Evolutionary conservation across 2,329 filamentous ascomycete species (phyloP).

Genomic region (Penicillium sp.): DNA sequence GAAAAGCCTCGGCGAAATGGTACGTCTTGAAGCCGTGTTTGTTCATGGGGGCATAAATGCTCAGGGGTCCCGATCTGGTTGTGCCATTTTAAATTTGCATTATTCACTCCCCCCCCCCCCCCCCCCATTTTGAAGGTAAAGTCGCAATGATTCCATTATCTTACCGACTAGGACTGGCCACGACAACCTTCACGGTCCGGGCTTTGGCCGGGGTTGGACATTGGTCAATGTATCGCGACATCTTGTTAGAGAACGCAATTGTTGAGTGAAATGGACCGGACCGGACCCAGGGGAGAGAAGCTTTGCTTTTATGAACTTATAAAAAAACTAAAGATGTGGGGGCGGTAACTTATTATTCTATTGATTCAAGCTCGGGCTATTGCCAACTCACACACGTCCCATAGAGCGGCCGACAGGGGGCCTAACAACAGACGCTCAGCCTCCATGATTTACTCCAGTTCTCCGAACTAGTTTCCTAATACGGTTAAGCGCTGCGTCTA

Average conservation of each 20-base stretch:
- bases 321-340: neutral
- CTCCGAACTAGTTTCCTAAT: neutral
- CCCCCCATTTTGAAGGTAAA: neutral
- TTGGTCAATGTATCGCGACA: constrained; percentile 33
- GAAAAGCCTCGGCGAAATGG: no score
- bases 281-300: neutral
- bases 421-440: neutral
- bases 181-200: constrained; percentile 31
- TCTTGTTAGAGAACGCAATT: neutral
- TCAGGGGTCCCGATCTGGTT: no score
- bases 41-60: no score
- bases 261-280: neutral
- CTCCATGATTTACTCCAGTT: neutral
- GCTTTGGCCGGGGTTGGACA: constrained; percentile 24
- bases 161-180: constrained; percentile 35
- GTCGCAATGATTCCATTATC: neutral
- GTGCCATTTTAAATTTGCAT: no score
- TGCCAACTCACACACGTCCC: neutral
- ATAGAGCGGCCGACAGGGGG: neutral
- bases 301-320: neutral
- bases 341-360: neutral
- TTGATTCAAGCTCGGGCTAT: neutral
- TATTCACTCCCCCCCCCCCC: no score
- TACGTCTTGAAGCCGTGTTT: no score
- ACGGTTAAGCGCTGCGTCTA: neutral